phyloP scores from a whole-genome alignment of 2,329 filamentous ascomycete species.

The Ophiosphaerella narmari region DNA sequence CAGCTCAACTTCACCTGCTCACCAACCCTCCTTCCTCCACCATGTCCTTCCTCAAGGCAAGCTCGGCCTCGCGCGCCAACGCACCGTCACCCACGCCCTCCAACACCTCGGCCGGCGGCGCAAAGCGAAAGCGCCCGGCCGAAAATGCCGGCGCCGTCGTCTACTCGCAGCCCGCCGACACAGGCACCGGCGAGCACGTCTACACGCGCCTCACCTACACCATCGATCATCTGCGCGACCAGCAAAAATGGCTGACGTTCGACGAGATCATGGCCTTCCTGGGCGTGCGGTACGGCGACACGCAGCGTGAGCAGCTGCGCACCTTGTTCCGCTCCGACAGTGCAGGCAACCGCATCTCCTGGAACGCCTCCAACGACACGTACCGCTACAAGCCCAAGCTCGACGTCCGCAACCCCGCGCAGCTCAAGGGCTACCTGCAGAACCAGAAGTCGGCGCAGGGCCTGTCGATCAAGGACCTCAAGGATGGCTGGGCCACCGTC shows the following conservation, averaged over 20 bases:
- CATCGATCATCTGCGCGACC: conserved; percentile 65
- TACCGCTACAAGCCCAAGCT: conserved; percentile 86
- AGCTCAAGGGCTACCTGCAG: conserved; percentile 81
- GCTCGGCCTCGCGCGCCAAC: conserved; percentile 46
- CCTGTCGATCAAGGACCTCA: conserved; percentile 84
- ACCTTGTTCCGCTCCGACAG: conserved; percentile 64
- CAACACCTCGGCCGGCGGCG: conserved; percentile 41
- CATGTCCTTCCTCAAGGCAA: conserved; percentile 45
- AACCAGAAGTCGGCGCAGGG: conserved; percentile 79
- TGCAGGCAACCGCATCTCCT: conserved; percentile 66
- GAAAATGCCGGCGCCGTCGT: conserved; percentile 54
- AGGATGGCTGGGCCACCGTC: conserved; percentile 92
- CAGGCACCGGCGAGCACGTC: conserved; percentile 76
- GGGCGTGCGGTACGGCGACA: conserved; percentile 67
- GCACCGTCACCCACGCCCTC: conserved; percentile 65
- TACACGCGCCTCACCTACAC: conserved; percentile 88
- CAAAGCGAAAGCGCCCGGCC: conserved; percentile 64
- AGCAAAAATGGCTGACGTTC: conserved; percentile 70
- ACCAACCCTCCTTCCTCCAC: conserved; percentile 3
- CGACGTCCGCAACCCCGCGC: conserved; percentile 75
- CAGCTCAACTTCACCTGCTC: conserved; percentile 2
- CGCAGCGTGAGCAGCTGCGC: conserved; percentile 62
- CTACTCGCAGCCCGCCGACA: conserved; percentile 78
- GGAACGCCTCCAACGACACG: conserved; percentile 63
- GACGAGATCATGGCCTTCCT: conserved; percentile 80